Base-by-base conservation (phyloP, 2,329 filamentous ascomycete species). In the Cladosporium sphaerospermum region DNA sequence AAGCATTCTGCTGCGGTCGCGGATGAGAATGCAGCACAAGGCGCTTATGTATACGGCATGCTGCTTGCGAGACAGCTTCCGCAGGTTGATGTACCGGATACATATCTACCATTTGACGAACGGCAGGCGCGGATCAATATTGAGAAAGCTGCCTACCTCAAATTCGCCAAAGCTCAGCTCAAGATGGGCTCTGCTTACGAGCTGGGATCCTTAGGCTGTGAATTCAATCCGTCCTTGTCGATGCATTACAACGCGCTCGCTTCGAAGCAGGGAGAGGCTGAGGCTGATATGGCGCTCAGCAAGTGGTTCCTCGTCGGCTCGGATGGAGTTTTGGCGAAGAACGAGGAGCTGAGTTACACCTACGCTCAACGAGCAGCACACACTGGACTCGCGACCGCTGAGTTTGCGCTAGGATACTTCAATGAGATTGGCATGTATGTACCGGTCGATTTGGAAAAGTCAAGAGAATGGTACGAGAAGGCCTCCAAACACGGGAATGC, bases 261-360 rank as follows among this genome's bases (percentile, higher is more conserved):
- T 18, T 88, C 93, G 10, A 85, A 88, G 59, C 93, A 97, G 72
- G 92, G 91, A 14, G 90, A 97, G 63, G 78, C 90, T 0, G 93
- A 99, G 68, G 93, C 92, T 0, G 90, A 96, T 56, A 87, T 99
- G 72, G 90, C 92, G 28, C 90, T 99, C 56, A 97, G 92, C 71
- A 93, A 96, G 71, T 99, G 93, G 93, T 99, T 97, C 67, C 78
- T 99, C 28, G 97, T 95, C 64, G 93, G 93, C 2, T 91, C 93
- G 59, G 92, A 97, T 61, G 86, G 86, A 18, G 79, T 95, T 6
- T 96, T 99, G 66, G 82, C 88, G 56, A 97, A 97, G 78, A 97
- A 96, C 64, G 93, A 99, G 71, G 87, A 92, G 67, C 75, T 97
- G 45, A 92, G 93, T 6, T 99, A 88, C 71, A 86, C 83, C 48